These are phyloP conservation scores for Arbutus unedo DNA, from an alignment of 148 eudicot species.

Conservation along the genomic window DNA sequence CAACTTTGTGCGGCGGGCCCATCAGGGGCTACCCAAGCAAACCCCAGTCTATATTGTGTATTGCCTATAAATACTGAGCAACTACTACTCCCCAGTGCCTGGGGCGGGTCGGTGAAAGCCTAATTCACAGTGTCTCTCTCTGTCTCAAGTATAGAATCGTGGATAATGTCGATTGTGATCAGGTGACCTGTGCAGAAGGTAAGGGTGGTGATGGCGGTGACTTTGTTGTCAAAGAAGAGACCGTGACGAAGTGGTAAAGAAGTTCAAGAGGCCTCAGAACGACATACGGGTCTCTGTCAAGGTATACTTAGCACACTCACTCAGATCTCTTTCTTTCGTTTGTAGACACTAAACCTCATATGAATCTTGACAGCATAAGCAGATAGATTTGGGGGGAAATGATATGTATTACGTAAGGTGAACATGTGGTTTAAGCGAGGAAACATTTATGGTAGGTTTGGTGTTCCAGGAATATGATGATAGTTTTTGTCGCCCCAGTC, in stretches of 20 bases:
- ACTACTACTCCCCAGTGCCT: not conserved
- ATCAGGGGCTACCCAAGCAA: not conserved
- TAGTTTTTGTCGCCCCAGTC: slow-evolving; percentile 34
- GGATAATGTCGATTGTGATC: not conserved
- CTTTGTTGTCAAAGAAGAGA: slow-evolving; percentile 55
- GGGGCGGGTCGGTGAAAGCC: not conserved
- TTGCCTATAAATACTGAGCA: not conserved
- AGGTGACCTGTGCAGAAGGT: slow-evolving; percentile 8
- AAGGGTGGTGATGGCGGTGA: slow-evolving; percentile 52
- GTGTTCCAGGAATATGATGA: slow-evolving; percentile 25
- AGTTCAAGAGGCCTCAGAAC: slow-evolving; percentile 62
- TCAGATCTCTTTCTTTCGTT: not conserved
- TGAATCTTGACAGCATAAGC: not conserved
- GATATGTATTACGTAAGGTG: too few species aligned
- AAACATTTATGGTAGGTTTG: not conserved
- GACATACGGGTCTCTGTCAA: slow-evolving; percentile 57
- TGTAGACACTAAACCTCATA: not conserved
- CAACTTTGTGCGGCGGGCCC: not conserved
- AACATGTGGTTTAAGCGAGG: not conserved
- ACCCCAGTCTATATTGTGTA: not conserved
- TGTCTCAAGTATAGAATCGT: not conserved
- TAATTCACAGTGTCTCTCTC: not conserved
- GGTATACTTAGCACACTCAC: slow-evolving; percentile 24
- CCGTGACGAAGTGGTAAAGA: slow-evolving; percentile 66
- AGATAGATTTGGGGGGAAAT: not conserved